Percentiles rank a stretch among this genome's conserved stretches.
Conservation (phyloP, 2,329 filamentous ascomycete genomes). For the Mycosphaerella arachidis region DNA sequence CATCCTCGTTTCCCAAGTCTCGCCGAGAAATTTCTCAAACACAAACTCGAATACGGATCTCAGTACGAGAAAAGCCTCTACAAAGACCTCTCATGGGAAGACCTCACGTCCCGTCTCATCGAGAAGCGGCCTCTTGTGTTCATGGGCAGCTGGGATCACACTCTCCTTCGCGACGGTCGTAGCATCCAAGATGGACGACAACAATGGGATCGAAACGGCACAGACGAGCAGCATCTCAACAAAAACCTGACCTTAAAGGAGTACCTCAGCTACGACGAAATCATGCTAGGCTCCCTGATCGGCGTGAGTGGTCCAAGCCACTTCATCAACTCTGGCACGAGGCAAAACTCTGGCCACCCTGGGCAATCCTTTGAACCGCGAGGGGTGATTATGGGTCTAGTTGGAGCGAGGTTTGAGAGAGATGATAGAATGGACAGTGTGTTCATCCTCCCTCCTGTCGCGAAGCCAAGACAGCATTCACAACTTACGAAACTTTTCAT, state of each 20-base stretch:
- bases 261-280: constrained; percentile 35
- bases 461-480: constrained; percentile 14
- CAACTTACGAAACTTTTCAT: constrained; percentile 19
- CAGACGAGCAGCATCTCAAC: constrained; percentile 19
- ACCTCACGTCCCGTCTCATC: constrained; percentile 27
- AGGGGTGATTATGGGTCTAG: constrained; percentile 31
- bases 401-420: constrained; percentile 32
- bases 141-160: constrained; percentile 25
- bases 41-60: constrained; percentile 29
- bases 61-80: constrained; percentile 28
- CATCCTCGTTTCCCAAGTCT: constrained; percentile 28
- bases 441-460: constrained; percentile 19
- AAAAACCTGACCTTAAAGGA: constrained; percentile 18
- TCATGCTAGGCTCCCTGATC: constrained; percentile 31
- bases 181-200: background rate
- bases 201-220: constrained; percentile 31
- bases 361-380: constrained; percentile 21
- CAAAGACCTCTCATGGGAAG: constrained; percentile 17
- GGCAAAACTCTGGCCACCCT: constrained; percentile 20
- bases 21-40: constrained; percentile 24
- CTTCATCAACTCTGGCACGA: constrained; percentile 31
- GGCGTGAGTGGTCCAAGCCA: constrained; percentile 28
- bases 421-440: constrained; percentile 29
- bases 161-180: constrained; percentile 27
- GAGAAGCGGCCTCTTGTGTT: constrained; percentile 30